Conservation (phyloP, 768 basidiomycete species). For the Heimioporus sp. region DNA sequence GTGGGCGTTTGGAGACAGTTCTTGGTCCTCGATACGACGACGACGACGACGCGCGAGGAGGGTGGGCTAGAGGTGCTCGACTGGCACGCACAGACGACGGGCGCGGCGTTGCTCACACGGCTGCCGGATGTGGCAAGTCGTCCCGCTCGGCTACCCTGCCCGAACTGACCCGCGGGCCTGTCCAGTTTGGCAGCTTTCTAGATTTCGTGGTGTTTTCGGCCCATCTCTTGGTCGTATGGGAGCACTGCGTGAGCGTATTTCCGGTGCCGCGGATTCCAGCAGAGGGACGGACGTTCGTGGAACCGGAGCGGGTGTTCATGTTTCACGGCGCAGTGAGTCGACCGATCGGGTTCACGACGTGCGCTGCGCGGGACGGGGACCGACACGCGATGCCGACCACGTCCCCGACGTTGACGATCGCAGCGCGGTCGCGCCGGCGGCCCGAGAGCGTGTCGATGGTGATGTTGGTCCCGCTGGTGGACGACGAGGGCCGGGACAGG, state of each 20-base stretch:
- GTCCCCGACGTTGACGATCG: conserved; percentile 24
- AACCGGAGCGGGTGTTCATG: conserved; percentile 25
- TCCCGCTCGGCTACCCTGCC: neutral
- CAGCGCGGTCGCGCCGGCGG: conserved; percentile 16
- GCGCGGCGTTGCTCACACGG: conserved; percentile 24
- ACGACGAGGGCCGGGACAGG: neutral
- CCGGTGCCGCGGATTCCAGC: conserved; percentile 20
- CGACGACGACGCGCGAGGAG: conserved; percentile 10
- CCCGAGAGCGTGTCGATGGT: conserved; percentile 15
- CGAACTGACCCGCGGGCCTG: no score
- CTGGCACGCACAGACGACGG: conserved; percentile 24
- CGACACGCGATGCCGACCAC: neutral
- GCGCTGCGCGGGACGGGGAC: conserved; percentile 9
- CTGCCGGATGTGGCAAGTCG: conserved; percentile 20
- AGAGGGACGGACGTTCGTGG: conserved; percentile 18
- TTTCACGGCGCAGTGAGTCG: conserved; percentile 22
- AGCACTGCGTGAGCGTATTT: conserved; percentile 26
- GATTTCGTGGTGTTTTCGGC: conserved; percentile 23
- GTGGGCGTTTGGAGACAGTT: conserved; percentile 23
- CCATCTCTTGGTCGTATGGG: conserved; percentile 28
- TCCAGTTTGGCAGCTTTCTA: conserved; percentile 24
- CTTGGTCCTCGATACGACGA: conserved; percentile 24
- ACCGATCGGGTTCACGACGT: conserved; percentile 29
- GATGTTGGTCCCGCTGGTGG: conserved; percentile 25
- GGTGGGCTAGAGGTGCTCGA: conserved; percentile 28